Base-by-base conservation (phyloP, 2,329 filamentous ascomycete genomes). In the Hymenoscyphus linearis region DNA sequence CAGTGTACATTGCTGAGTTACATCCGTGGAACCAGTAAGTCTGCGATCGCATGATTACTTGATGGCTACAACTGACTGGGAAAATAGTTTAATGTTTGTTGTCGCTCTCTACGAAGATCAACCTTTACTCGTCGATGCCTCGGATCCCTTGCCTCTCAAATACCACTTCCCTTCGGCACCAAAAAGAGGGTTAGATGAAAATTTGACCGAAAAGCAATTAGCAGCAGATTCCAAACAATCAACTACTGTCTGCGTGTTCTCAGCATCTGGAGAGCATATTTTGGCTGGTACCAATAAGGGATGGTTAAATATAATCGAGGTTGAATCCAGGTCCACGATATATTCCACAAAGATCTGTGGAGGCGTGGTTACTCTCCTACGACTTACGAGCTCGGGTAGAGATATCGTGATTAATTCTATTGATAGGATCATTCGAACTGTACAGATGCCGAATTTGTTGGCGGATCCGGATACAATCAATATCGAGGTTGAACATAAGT, bases 221-320 rank as follows among this genome's bases (percentile, higher is more conserved):
- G 92, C 91, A 55, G 91, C 96, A 72, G 93, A 98, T 72, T 91
- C 91, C 13, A 97, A 96, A 73, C 91, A 97, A 74, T 91, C 92
- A 73, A 98, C 95, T 0, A 98, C 93, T 4, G 92, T 92, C 26
- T 91, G 92, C 1, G 86, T 96, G 36, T 99, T 96, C 79, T 93
- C 91, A 0, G 84, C 86, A 0, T 84, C 87, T 0, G 95, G 95
- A 56, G 87, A 93, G 53, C 91, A 98, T 74, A 91, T 99, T 64
- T 83, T 99, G 36, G 86, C 92, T 0, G 96, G 92, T 44, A 99
- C 95, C 4, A 97, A 88, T 68, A 98, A 97, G 75, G 95, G 95
- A 60, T 96, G 91, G 82, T 82, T 99, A 63, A 99, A 99, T 75
- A 90, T 99, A 64, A 95, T 99, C 71, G 90, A 96, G 69, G 88